A percentile compares a stretch with the other conserved stretches of the same genome.
phyloP scores from a whole-genome alignment of 2,329 filamentous ascomycete species.

The Mycogone perniciosa region DNA sequence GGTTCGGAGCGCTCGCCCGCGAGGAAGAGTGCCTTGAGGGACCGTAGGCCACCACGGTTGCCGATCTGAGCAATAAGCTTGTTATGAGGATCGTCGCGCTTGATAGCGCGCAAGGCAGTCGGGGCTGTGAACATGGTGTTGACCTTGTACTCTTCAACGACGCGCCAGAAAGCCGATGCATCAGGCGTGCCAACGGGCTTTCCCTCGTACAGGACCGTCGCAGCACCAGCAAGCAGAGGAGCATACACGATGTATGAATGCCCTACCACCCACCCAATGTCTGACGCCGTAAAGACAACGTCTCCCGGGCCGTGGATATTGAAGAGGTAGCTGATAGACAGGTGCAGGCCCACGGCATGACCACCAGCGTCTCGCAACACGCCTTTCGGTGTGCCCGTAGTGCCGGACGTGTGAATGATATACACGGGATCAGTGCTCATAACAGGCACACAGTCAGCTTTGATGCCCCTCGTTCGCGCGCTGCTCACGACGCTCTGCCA shows the following conservation, averaged over 20 bases:
- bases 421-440: slow-evolving; percentile 76
- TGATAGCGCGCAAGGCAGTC: slow-evolving; percentile 79
- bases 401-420: slow-evolving; percentile 83
- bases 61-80: slow-evolving; percentile 57
- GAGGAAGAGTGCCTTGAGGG: slow-evolving; percentile 69
- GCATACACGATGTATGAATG: slow-evolving; percentile 84
- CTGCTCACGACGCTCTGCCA: slow-evolving; percentile 75
- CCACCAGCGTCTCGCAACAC: slow-evolving; percentile 78
- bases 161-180: slow-evolving; percentile 80
- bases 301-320: slow-evolving; percentile 77
- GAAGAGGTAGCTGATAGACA: slow-evolving; percentile 79
- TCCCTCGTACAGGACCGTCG: slow-evolving; percentile 87
- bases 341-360: slow-evolving; percentile 76
- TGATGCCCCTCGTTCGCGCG: slow-evolving; percentile 59
- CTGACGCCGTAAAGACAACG: slow-evolving; percentile 66
- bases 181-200: slow-evolving; percentile 88
- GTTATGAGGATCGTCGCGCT: slow-evolving; percentile 76
- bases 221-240: slow-evolving; percentile 76
- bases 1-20: slow-evolving; percentile 88
- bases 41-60: slow-evolving; percentile 61
- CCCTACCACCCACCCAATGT: slow-evolving; percentile 74
- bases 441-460: slow-evolving; percentile 70
- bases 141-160: slow-evolving; percentile 78
- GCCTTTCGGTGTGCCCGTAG: slow-evolving; percentile 76
- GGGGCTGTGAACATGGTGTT: slow-evolving; percentile 82